Evolutionary conservation across 179 eudicot genomes (phyloP).

Genomic region (Sideroxylon spinosum): DNA sequence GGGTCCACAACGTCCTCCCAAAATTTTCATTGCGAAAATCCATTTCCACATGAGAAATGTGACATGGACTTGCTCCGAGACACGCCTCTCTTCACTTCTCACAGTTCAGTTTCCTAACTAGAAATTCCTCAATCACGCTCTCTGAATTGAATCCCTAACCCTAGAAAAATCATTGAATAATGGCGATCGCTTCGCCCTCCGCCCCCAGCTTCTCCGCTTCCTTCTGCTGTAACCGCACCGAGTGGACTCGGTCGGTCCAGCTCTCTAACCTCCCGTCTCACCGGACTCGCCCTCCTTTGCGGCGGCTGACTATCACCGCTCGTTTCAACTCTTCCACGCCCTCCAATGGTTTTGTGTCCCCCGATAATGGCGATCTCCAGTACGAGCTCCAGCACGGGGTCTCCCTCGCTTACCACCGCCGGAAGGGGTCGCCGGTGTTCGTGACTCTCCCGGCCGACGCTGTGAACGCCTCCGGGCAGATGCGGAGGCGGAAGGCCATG

Average conservation of each 20-base stretch:
- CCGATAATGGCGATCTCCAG: constrained; percentile 24
- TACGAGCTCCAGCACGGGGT: constrained; percentile 33
- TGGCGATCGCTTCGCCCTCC: constrained; percentile 25
- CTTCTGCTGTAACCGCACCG: constrained; percentile 7
- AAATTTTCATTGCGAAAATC: neutral
- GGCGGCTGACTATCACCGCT: constrained; percentile 9
- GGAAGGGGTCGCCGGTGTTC: constrained; percentile 33
- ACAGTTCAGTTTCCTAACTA: too few species aligned
- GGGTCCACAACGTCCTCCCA: neutral
- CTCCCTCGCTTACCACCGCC: constrained; percentile 14
- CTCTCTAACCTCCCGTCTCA: neutral
- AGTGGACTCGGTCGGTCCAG: neutral
- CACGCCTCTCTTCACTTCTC: too few species aligned
- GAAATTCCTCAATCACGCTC: too few species aligned
- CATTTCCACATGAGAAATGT: neutral
- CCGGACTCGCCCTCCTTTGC: neutral
- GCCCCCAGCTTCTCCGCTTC: constrained; percentile 28
- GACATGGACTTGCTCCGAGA: neutral
- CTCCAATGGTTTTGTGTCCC: constrained; percentile 23
- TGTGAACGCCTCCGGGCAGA: constrained; percentile 21
- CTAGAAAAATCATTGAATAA: neutral
- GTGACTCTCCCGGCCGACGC: constrained; percentile 37
- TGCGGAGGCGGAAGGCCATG: constrained; percentile 40
- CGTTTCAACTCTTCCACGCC: constrained; percentile 22
- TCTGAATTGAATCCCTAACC: too few species aligned